These are phyloP conservation scores for Eimeria zaria DNA, from an alignment of 169 alveolate species.

Conservation along the genomic window DNA sequence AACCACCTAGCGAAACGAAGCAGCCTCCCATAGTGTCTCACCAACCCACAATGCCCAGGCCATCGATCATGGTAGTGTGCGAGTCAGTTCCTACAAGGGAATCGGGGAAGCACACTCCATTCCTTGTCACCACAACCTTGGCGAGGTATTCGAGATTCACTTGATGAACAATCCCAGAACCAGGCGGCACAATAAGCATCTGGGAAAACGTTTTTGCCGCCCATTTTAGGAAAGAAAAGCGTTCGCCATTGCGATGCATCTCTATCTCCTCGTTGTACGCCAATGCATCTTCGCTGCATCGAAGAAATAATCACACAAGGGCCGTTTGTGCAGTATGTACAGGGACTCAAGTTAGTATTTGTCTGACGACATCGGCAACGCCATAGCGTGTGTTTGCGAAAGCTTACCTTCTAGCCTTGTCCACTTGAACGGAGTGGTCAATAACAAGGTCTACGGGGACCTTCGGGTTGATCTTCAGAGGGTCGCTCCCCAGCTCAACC, in stretches of 20 bases:
- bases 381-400: neutral
- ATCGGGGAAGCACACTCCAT: constrained; percentile 81
- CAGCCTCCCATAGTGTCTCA: constrained; percentile 11
- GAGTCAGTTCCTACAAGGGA: constrained; percentile 98
- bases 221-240: constrained; percentile 98
- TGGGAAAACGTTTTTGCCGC: constrained; percentile 97
- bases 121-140: constrained; percentile 89
- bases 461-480: constrained; percentile 96
- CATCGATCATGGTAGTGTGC: constrained; percentile 99
- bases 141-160: constrained; percentile 95
- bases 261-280: constrained; percentile 96
- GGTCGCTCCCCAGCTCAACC: constrained; percentile 95
- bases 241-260: constrained; percentile 95
- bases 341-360: neutral
- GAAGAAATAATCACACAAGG: neutral
- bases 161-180: constrained; percentile 98
- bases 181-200: constrained; percentile 98
- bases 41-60: constrained; percentile 97
- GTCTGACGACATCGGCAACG: neutral
- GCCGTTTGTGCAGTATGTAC: neutral
- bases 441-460: constrained; percentile 98
- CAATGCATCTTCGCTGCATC: constrained; percentile 91
- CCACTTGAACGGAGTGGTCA: constrained; percentile 98
- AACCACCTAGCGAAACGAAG: neutral
- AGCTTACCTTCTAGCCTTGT: constrained; percentile 85